Evolutionary conservation across 495 filamentous ascomycete species (phyloP).

Genomic region (Aspergillus ellipticus): DNA sequence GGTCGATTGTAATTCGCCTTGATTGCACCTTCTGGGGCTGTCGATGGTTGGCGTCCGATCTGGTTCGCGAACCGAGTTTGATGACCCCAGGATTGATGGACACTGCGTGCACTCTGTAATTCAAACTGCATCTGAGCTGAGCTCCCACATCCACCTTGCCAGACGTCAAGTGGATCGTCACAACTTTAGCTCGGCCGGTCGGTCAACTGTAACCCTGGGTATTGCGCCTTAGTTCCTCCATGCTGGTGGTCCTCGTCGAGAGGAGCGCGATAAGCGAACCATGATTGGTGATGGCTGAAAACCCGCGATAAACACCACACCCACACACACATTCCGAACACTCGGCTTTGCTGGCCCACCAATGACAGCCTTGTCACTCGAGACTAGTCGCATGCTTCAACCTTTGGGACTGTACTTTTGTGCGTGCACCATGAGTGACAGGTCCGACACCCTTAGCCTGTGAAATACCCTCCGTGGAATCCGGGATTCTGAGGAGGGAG

Average conservation of each 20-base stretch:
- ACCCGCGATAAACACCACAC: background rate
- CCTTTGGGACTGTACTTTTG: constrained; percentile 7
- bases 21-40: background rate
- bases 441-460: constrained; percentile 19
- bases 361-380: constrained; percentile 9
- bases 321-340: background rate
- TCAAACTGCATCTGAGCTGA: background rate
- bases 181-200: background rate
- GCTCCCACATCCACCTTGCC: background rate
- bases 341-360: constrained; percentile 13
- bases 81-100: background rate
- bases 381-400: constrained; percentile 17
- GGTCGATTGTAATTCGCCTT: constrained; percentile 3
- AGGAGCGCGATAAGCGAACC: constrained; percentile 3
- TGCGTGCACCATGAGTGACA: constrained; percentile 22
- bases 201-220: background rate
- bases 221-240: background rate
- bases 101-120: background rate
- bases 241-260: constrained; percentile 2
- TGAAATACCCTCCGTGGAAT: constrained; percentile 2
- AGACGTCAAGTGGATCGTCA: background rate
- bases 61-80: background rate
- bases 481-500: constrained; percentile 3
- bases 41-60: background rate
- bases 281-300: background rate